These are phyloP conservation scores for Pseudoturritis turrita DNA, from an alignment of 345 rosid genomes.

Conservation along the genomic window DNA sequence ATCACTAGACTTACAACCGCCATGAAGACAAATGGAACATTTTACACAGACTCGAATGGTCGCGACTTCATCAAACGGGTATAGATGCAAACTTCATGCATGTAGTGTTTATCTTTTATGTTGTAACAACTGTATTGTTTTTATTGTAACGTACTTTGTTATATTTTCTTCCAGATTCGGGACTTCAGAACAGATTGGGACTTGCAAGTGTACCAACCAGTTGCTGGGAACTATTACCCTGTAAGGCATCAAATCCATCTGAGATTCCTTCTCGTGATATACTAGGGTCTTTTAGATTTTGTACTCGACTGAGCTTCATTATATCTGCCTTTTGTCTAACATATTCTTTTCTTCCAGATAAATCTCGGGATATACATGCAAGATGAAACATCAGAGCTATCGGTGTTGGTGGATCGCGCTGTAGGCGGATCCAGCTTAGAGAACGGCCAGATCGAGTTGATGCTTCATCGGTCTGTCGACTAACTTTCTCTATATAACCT, in stretches of 20 bases:
- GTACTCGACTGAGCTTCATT: not conserved
- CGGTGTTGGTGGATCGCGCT: slow-evolving; percentile 85
- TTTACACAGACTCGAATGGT: slow-evolving; percentile 92
- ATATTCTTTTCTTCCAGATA: slow-evolving; percentile 41
- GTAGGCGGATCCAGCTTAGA: slow-evolving; percentile 82
- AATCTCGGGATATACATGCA: slow-evolving; percentile 80
- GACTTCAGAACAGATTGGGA: slow-evolving; percentile 89
- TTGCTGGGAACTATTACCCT: slow-evolving; percentile 94
- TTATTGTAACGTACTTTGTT: not conserved
- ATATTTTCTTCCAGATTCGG: slow-evolving; percentile 47
- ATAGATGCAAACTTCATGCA: slow-evolving; percentile 21
- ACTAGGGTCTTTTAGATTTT: not conserved
- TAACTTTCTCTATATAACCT: not conserved
- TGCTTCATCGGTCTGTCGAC: slow-evolving; percentile 75
- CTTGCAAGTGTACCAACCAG: slow-evolving; percentile 74
- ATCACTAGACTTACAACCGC: slow-evolving; percentile 61
- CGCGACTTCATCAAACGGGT: slow-evolving; percentile 94
- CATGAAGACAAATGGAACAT: slow-evolving; percentile 73
- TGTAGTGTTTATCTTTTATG: not conserved
- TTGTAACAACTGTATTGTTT: not conserved
- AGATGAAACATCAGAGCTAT: slow-evolving; percentile 66
- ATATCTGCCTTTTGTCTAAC: slow-evolving; percentile 6
- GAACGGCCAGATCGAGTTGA: slow-evolving; percentile 88
- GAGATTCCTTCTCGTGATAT: not conserved
- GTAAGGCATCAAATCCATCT: slow-evolving; percentile 41